Evolutionary conservation across 257 asterid genomes (phyloP), one percentile per base, ranked within the genome.

Genomic region (Plectranthus barbatus): DNA sequence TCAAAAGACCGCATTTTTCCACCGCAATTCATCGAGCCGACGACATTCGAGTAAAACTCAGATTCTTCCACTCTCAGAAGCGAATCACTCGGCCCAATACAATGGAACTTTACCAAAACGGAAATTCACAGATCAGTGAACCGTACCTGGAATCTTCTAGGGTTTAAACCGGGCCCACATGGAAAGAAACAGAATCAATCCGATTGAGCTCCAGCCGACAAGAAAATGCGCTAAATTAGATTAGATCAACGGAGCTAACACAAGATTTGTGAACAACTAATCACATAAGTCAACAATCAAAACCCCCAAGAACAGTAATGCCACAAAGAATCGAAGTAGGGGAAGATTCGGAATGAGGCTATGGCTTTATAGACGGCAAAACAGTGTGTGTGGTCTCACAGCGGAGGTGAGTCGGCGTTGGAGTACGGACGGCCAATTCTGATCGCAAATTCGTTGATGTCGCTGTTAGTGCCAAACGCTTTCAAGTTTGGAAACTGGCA

Each of bases 71-170:
- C 21, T 47, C 45, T 34, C 54, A 31, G 20, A 42, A 54, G 67
- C 67, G 60, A 64, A 51, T 15, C 5, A 29, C 40, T 45, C 49
- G 39, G 6, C 5, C 42, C 36, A 39, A 72, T 23, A 1, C n/a
- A n/a, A n/a, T n/a, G n/a, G 29, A 23, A 4, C 11, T 15, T n/a
- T 12, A 37, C 8, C 47, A 52, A 7, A n/a, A 61, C 24, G 41
- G n/a, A 39, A 44, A 18, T 6, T 14, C 3, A 46, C 23, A 45
- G 40, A 40, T 15, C 18, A 26, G 18, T 15, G 58, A 44, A 51
- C 17, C 72, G 62, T 29, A 70, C 80, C 80, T 39, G 64, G 54
- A n/a, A 60, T 52, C 47, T 23, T 66, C 68, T 61, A 71, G 80
- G 76, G 76, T 70, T 70, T 58, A 60, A 57, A 46, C 44, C 6